These are phyloP conservation scores for Cryptococcus jaspeensis DNA, from an alignment of 1,284 basidiomycete species.

Conservation along the genomic window DNA sequence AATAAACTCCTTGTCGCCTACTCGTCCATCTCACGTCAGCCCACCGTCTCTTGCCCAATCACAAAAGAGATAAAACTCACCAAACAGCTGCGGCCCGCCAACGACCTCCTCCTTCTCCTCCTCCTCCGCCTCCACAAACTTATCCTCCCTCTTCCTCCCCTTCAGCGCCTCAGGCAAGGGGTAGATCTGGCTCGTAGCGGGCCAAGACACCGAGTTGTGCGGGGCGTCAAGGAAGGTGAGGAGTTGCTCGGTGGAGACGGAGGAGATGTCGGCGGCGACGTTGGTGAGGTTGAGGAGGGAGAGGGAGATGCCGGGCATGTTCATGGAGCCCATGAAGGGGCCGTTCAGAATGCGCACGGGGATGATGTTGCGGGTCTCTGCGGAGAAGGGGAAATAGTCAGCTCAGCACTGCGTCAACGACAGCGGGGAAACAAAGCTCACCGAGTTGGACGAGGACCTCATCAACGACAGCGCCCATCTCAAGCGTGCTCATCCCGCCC, in stretches of 20 bases:
- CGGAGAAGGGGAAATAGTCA: too few species aligned
- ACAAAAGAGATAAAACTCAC: slow-evolving; percentile 11
- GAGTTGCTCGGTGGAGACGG: slow-evolving; percentile 33
- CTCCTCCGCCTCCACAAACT: slow-evolving; percentile 36
- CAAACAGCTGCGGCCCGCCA: slow-evolving; percentile 35
- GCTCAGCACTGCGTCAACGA: not conserved
- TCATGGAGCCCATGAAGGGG: slow-evolving; percentile 55
- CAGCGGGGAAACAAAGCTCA: slow-evolving; percentile 7
- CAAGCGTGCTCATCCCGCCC: slow-evolving; percentile 53
- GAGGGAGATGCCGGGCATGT: slow-evolving; percentile 55
- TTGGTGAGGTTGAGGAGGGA: slow-evolving; percentile 54
- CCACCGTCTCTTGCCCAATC: not conserved
- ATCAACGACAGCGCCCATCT: slow-evolving; percentile 53
- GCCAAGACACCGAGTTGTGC: slow-evolving; percentile 52
- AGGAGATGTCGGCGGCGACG: slow-evolving; percentile 31
- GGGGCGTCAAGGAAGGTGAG: slow-evolving; percentile 53
- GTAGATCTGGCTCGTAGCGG: slow-evolving; percentile 43
- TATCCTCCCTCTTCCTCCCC: slow-evolving; percentile 30
- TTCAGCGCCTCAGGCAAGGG: slow-evolving; percentile 29
- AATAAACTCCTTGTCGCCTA: slow-evolving; percentile 20
- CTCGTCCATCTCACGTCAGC: not conserved
- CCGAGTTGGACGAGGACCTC: slow-evolving; percentile 51
- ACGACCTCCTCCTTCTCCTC: slow-evolving; percentile 29
- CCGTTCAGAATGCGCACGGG: slow-evolving; percentile 52
- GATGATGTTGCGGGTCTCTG: slow-evolving; percentile 35